Percentiles rank a stretch among this genome's conserved stretches.
Evolutionary conservation across 2,329 filamentous ascomycete species (phyloP).

Genomic region (Cladosporium sp.): DNA sequence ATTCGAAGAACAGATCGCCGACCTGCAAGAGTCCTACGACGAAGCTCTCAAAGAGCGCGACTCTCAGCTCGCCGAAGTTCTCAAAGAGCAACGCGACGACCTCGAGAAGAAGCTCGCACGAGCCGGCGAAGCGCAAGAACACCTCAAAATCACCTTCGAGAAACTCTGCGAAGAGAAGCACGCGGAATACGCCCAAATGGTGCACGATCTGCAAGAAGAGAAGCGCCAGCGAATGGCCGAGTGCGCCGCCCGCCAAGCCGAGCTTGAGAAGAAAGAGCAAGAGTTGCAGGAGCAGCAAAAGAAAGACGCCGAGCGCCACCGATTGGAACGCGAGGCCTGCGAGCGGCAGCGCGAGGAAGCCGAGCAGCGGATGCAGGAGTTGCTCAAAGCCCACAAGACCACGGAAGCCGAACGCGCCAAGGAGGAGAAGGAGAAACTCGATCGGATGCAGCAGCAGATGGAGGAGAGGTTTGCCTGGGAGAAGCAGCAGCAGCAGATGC

Average conservation of each 20-base stretch:
- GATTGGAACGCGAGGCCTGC: slow-evolving; percentile 4
- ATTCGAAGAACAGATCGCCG: slow-evolving; percentile 5
- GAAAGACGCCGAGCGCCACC: slow-evolving; percentile 6
- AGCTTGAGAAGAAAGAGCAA: not conserved
- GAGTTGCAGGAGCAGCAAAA: not conserved
- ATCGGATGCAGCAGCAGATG: slow-evolving; percentile 6
- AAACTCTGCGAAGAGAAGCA: slow-evolving; percentile 9
- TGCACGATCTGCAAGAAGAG: not conserved
- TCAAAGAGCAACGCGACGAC: slow-evolving; percentile 4
- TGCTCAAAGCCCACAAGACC: slow-evolving; percentile 7
- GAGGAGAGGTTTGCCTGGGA: slow-evolving; percentile 11
- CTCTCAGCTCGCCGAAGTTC: slow-evolving; percentile 14
- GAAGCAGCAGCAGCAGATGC: slow-evolving; percentile 6
- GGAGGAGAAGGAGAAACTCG: slow-evolving; percentile 10
- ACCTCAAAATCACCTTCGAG: slow-evolving; percentile 10
- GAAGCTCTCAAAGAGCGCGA: slow-evolving; percentile 10
- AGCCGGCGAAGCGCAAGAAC: slow-evolving; percentile 13
- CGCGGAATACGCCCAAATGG: not conserved
- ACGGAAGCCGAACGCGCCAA: slow-evolving; percentile 3
- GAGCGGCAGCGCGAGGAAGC: slow-evolving; percentile 5
- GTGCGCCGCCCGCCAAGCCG: not conserved
- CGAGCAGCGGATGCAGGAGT: slow-evolving; percentile 8
- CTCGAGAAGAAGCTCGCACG: slow-evolving; percentile 15
- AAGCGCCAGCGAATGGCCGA: not conserved
- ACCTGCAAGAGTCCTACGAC: not conserved